Conservation (phyloP, 257 asterid species). For the Solanum sitiens region DNA sequence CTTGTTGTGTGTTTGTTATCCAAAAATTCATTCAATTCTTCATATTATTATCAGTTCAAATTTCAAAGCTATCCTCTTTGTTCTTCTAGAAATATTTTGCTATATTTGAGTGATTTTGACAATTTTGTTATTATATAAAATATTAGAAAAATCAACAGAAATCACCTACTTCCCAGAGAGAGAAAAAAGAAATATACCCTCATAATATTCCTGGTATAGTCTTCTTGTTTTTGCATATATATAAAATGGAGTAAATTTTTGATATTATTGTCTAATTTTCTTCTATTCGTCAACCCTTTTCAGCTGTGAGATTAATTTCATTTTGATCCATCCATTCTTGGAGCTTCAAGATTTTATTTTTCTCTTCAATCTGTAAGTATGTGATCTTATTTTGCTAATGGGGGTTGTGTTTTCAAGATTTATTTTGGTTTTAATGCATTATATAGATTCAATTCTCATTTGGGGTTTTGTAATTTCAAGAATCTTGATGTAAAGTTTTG, state of each 20-base stretch:
- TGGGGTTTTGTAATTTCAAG: slow-evolving; percentile 9
- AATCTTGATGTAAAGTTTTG: slow-evolving; percentile 13
- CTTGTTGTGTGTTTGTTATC: slow-evolving; percentile 11
- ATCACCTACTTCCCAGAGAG: not conserved
- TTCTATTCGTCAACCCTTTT: not conserved
- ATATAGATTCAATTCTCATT: not conserved
- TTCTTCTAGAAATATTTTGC: not conserved
- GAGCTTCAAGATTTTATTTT: not conserved
- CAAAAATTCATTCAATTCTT: slow-evolving; percentile 9
- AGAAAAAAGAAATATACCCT: not conserved
- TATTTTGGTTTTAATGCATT: not conserved
- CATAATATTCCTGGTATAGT: slow-evolving; percentile 23
- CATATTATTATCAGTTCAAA: slow-evolving; percentile 3
- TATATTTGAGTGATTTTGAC: not conserved
- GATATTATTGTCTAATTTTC: slow-evolving; percentile 2
- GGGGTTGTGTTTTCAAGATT: not conserved
- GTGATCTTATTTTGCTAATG: not conserved
- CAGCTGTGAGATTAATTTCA: slow-evolving; percentile 22
- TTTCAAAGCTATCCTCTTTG: slow-evolving; percentile 2
- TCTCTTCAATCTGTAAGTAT: slow-evolving; percentile 34
- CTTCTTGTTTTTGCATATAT: not conserved
- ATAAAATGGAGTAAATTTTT: not conserved
- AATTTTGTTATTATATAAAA: not conserved
- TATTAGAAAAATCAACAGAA: not conserved
- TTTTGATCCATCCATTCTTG: slow-evolving; percentile 23